Base-by-base conservation (phyloP, 139 green algal species). In the Dunaliella primolecta region DNA sequence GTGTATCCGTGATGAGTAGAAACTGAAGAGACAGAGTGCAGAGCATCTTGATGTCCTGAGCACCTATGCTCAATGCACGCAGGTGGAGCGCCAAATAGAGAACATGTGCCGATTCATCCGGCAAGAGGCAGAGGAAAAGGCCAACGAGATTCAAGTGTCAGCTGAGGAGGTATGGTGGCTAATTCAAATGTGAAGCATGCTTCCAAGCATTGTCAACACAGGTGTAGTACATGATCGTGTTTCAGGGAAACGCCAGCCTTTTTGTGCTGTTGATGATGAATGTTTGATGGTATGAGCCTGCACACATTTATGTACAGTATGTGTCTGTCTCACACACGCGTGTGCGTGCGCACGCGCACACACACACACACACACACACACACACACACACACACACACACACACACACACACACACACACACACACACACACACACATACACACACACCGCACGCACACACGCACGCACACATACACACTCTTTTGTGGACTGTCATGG, bases 91-190 rank as follows among this genome's bases (percentile, higher is more conserved):
- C 27, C 95, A 97, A 89, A 97, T 98, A 57, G 92, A 96, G 80
- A 94, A 98, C 91, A 99, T 99, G 97, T 95, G 98, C 56, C 89
- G 94, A 31, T 99, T 99, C 87, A 99, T 99, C 80, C 94, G 95
- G 84, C 97, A 99, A 92, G 97, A 99, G 88, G 97, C 97, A 3
- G 93, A 99, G 81, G 97, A 99, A 86, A 99, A 99, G 87, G 93
- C 97, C 30, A 98, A 96, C 35, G 97, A 99, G 84, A 99, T 99
- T 84, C 82, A 64, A 1, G 94, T 99, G 30, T 95, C 96, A 29
- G 95, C 97, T 24, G 96, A 99, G 86, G 97, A 99, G 93, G 96
- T 97, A 81, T 36, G n/a, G n/a, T n/a, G n/a, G 90, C 36, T 32
- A 25, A 34, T 82, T 31, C 25, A 25, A n/a, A 82, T 25, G 3